A percentile compares a stretch with the other conserved stretches of the same genome.
Evolutionary conservation across 257 asterid genomes (phyloP).

Genomic region (Nemophila menziesii): DNA sequence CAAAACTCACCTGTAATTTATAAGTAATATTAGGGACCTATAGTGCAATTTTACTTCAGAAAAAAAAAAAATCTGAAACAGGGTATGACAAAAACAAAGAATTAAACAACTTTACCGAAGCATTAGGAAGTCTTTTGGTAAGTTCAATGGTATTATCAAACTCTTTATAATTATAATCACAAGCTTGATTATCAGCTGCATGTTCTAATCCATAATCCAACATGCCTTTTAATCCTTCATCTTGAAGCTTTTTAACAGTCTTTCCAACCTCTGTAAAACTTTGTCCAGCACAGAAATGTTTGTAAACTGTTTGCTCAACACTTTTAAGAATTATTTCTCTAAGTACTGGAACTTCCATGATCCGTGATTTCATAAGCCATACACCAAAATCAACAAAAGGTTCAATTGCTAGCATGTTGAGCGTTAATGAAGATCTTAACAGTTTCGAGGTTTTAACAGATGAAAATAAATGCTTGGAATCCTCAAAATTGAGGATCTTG

Average conservation of each 20-base stretch:
- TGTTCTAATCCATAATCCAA: constrained; percentile 80
- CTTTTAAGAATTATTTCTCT: constrained; percentile 18
- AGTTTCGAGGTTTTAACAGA: constrained; percentile 34
- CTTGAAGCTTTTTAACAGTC: constrained; percentile 32
- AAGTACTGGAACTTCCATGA: constrained; percentile 27
- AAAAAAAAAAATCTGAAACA: no score
- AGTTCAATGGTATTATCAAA: constrained; percentile 39
- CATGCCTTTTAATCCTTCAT: constrained; percentile 49
- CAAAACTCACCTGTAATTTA: constrained; percentile 50
- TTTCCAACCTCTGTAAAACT: constrained; percentile 28
- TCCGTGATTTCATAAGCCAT: constrained; percentile 38
- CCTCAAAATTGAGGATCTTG: constrained; percentile 21
- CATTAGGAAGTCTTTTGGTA: constrained; percentile 18
- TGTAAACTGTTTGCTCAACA: constrained; percentile 36
- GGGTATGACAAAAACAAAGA: no score
- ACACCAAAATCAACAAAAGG: constrained; percentile 44
- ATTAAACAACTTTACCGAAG: constrained; percentile 54
- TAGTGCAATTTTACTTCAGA: no score
- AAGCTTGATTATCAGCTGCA: constrained; percentile 38
- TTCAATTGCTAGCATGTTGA: constrained; percentile 28
- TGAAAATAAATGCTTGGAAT: constrained; percentile 28
- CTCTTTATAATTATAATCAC: constrained; percentile 39
- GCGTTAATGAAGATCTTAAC: constrained; percentile 31
- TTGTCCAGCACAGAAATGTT: constrained; percentile 72
- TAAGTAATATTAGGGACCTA: no score